Percentiles rank a stretch among this genome's conserved stretches.
These are phyloP conservation scores for Sporobolomyces pararoseus DNA, from an alignment of 768 basidiomycete species.

Conservation along the genomic window DNA sequence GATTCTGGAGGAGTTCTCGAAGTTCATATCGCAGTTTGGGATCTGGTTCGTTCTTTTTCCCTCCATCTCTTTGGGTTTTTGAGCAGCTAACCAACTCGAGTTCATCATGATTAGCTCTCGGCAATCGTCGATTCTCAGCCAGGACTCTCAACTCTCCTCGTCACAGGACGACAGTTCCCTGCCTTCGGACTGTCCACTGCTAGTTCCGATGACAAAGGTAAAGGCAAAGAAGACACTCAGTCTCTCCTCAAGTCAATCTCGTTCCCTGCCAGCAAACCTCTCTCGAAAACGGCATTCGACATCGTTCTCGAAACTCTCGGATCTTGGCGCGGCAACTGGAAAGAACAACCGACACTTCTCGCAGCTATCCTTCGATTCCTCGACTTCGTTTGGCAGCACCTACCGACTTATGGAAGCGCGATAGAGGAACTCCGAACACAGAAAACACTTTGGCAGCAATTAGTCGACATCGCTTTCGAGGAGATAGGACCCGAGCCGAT, in stretches of 20 bases:
- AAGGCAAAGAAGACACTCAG: constrained; percentile 46
- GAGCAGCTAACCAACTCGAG: background rate
- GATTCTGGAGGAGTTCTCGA: constrained; percentile 41
- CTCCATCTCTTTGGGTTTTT: background rate
- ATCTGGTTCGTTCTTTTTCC: constrained; percentile 57
- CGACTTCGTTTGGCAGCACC: constrained; percentile 73
- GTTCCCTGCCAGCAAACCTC: constrained; percentile 14
- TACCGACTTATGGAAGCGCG: constrained; percentile 63
- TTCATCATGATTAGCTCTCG: constrained; percentile 44
- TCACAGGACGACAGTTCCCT: constrained; percentile 64
- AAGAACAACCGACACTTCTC: constrained; percentile 69
- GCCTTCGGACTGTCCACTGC: constrained; percentile 24
- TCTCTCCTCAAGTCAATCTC: constrained; percentile 41
- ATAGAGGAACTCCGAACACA: constrained; percentile 61
- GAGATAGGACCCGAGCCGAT: constrained; percentile 48
- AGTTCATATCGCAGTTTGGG: constrained; percentile 74
- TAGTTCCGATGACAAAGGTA: constrained; percentile 47
- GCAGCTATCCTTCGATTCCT: constrained; percentile 71
- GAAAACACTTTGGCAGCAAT: constrained; percentile 52
- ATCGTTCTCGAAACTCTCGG: constrained; percentile 65
- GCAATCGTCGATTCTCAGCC: constrained; percentile 81
- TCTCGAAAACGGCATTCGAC: constrained; percentile 59
- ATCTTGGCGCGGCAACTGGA: constrained; percentile 72
- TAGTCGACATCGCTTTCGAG: constrained; percentile 61
- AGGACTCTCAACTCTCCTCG: constrained; percentile 72